A percentile compares a stretch with the other conserved stretches of the same genome.
phyloP scores from a whole-genome alignment of 805 yeast genomes.

The Hanseniaspora jakobsenii region DNA sequence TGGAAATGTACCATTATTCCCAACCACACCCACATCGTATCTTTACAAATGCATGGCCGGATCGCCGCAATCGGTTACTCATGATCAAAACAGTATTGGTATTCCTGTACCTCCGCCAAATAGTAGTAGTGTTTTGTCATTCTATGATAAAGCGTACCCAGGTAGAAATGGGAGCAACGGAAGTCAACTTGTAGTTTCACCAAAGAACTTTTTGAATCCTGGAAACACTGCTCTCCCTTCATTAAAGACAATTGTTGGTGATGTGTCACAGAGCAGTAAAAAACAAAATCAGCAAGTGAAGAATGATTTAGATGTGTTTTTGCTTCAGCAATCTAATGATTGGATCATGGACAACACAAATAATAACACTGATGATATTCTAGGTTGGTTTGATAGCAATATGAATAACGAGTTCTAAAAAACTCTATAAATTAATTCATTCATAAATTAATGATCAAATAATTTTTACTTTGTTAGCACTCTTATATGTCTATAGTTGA shows the following conservation, averaged over 20 bases:
- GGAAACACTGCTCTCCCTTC: conserved; percentile 2
- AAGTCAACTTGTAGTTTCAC: neutral
- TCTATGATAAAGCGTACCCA: neutral
- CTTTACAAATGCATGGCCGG: too few relatives aligned
- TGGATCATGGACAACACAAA: conserved; percentile 60
- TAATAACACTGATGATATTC: conserved; percentile 54
- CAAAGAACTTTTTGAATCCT: too few relatives aligned
- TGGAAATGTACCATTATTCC: too few relatives aligned
- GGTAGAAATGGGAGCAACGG: conserved; percentile 3
- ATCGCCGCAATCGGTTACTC: too few relatives aligned
- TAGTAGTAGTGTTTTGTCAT: neutral
- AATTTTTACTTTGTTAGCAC: neutral
- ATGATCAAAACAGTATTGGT: conserved; percentile 8
- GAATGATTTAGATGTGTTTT: conserved; percentile 40
- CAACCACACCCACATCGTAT: too few relatives aligned
- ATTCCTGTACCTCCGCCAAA: conserved; percentile 1
- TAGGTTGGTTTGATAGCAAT: conserved; percentile 88
- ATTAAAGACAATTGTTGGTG: neutral
- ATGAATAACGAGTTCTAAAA: conserved; percentile 51
- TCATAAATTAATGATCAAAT: neutral
- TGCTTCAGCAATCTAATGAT: conserved; percentile 72
- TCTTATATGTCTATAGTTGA: too few relatives aligned
- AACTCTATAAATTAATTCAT: neutral
- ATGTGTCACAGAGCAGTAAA: conserved; percentile 9
- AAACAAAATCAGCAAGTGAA: conserved; percentile 16